phyloP scores from a whole-genome alignment of 768 basidiomycete genomes.

The Megacollybia marginata region DNA sequence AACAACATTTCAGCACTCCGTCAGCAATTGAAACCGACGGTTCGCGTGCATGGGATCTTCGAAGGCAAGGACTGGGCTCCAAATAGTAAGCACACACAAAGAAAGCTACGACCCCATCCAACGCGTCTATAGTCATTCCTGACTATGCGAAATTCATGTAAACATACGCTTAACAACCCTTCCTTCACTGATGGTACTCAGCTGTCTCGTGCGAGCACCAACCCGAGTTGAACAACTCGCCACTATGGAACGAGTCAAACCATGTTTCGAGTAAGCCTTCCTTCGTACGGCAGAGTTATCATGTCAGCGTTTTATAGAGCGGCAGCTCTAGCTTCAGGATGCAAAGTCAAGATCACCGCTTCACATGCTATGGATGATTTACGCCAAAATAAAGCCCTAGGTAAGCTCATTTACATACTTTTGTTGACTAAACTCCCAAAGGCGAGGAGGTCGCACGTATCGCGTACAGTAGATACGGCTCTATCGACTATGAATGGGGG shows the following conservation, averaged over 20 bases:
- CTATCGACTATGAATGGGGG: conserved; percentile 59
- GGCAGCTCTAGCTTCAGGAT: conserved; percentile 61
- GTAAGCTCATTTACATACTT: conserved; percentile 22
- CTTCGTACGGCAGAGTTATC: too few relatives aligned
- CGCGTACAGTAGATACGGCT: conserved; percentile 52
- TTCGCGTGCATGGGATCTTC: conserved; percentile 77
- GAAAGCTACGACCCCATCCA: neutral
- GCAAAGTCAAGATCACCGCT: conserved; percentile 36
- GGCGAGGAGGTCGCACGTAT: conserved; percentile 61
- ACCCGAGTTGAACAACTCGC: conserved; percentile 52
- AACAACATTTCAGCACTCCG: conserved; percentile 72
- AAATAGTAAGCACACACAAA: conserved; percentile 40
- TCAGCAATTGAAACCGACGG: conserved; percentile 73
- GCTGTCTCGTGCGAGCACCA: conserved; percentile 71
- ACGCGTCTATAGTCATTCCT: conserved; percentile 56
- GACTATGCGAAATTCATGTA: conserved; percentile 71
- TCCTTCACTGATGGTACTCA: conserved; percentile 11
- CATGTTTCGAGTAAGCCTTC: conserved; percentile 61
- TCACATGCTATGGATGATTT: conserved; percentile 42
- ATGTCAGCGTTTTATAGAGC: conserved; percentile 32
- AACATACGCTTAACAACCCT: conserved; percentile 10
- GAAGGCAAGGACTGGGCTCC: conserved; percentile 69
- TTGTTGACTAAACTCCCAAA: conserved; percentile 15
- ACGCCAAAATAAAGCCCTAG: conserved; percentile 59
- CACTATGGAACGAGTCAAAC: conserved; percentile 50